Percentiles rank a stretch among this genome's conserved stretches.
phyloP scores from a whole-genome alignment of 2,329 filamentous ascomycete species.

The Calonectria crousiana region DNA sequence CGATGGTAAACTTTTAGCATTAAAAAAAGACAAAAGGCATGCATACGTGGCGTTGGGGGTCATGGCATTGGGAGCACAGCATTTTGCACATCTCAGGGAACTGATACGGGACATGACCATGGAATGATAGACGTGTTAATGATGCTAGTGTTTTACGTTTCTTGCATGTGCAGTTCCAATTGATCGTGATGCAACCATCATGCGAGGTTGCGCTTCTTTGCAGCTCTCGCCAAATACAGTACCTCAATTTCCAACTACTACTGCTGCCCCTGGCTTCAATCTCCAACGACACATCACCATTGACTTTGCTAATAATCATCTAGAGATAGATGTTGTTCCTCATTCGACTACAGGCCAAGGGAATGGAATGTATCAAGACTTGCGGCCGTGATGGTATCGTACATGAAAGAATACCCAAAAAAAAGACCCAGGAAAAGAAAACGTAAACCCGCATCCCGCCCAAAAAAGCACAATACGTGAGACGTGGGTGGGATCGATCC shows the following conservation, averaged over 20 bases:
- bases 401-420: conserved; percentile 20
- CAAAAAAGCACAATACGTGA: conserved; percentile 13
- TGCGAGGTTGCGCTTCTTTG: not conserved
- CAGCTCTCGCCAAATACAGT: not conserved
- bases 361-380: conserved; percentile 13
- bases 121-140: conserved; percentile 21
- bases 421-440: conserved; percentile 11
- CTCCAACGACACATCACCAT: not conserved
- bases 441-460: not conserved
- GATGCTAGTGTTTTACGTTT: conserved; percentile 1
- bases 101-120: not conserved
- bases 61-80: not conserved
- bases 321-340: not conserved
- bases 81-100: not conserved
- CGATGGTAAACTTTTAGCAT: conserved; percentile 50
- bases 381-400: conserved; percentile 28
- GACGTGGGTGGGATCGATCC: conserved; percentile 1
- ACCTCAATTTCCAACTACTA: not conserved
- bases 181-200: not conserved
- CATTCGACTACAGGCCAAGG: conserved; percentile 5
- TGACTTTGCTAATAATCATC: not conserved
- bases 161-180: not conserved
- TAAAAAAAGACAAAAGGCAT: not conserved
- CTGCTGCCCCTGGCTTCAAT: not conserved
- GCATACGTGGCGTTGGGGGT: conserved; percentile 4